These are phyloP conservation scores for Neurospora tetrasperma DNA, from an alignment of 495 filamentous ascomycete genomes.

Conservation along the genomic window DNA sequence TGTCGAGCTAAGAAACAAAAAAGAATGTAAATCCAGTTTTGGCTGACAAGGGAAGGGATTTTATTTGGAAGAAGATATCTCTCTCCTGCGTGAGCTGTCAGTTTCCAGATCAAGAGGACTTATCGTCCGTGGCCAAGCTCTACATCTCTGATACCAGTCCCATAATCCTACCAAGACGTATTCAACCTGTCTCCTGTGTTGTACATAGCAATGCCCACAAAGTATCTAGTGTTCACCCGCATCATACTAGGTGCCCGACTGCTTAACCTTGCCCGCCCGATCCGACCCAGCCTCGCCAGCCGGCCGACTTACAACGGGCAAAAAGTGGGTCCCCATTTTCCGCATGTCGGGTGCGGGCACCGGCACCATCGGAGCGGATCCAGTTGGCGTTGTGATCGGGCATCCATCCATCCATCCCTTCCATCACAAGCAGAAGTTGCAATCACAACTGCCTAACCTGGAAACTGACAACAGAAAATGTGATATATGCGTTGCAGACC, in stretches of 20 bases:
- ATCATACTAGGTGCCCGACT: not conserved
- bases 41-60: not conserved
- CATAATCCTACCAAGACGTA: not conserved
- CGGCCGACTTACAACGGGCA: not conserved
- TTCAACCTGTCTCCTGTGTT: not conserved
- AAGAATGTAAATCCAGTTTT: not conserved
- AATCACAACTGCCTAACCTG: not conserved
- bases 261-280: not conserved
- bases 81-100: not conserved
- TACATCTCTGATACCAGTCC: not conserved
- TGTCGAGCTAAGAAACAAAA: no score
- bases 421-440: not conserved
- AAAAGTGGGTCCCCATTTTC: not conserved
- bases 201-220: not conserved
- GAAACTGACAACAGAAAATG: not conserved
- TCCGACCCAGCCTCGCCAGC: not conserved
- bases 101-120: not conserved
- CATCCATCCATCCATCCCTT: not conserved
- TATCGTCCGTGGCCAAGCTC: not conserved
- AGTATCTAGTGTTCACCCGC: not conserved
- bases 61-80: not conserved
- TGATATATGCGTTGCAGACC: not conserved
- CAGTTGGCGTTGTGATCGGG: not conserved
- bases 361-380: not conserved
- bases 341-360: not conserved